phyloP scores from a whole-genome alignment of 1,284 basidiomycete species.

The Thecaphora frezii region DNA sequence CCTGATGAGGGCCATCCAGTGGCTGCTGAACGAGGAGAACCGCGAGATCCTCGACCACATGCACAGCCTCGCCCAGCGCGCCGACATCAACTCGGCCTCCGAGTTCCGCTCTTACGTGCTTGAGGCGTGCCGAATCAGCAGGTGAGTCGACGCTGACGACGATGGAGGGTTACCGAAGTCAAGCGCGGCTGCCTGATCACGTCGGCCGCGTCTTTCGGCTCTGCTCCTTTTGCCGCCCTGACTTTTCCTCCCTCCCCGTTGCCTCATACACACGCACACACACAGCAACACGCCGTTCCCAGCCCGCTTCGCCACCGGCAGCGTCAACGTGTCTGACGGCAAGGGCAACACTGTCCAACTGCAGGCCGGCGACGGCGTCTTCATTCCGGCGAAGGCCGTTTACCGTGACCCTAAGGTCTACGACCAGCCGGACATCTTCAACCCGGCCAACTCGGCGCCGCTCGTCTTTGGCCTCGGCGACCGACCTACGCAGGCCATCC shows the following conservation, averaged over 20 bases:
- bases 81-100: conserved; percentile 18
- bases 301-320: conserved; percentile 23
- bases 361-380: conserved; percentile 27
- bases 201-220: no score
- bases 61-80: conserved; percentile 17
- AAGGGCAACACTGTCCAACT: conserved; percentile 18
- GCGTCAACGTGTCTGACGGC: conserved; percentile 15
- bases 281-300: conserved; percentile 18
- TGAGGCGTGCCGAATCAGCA: conserved; percentile 32
- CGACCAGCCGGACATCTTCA: conserved; percentile 18
- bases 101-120: conserved; percentile 27
- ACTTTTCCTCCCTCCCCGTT: not conserved
- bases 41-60: conserved; percentile 15
- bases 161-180: no score
- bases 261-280: no score
- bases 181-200: no score
- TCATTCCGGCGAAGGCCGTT: conserved; percentile 23
- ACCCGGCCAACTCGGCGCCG: conserved; percentile 10
- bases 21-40: conserved; percentile 27
- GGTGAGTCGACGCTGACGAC: not conserved
- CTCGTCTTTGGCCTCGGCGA: conserved; percentile 35
- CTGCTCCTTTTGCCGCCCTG: no score
- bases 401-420: conserved; percentile 28
- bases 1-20: conserved; percentile 30
- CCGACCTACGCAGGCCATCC: conserved; percentile 20